Base-by-base conservation (phyloP, 306 rosid species). In the Quercus rubra region DNA sequence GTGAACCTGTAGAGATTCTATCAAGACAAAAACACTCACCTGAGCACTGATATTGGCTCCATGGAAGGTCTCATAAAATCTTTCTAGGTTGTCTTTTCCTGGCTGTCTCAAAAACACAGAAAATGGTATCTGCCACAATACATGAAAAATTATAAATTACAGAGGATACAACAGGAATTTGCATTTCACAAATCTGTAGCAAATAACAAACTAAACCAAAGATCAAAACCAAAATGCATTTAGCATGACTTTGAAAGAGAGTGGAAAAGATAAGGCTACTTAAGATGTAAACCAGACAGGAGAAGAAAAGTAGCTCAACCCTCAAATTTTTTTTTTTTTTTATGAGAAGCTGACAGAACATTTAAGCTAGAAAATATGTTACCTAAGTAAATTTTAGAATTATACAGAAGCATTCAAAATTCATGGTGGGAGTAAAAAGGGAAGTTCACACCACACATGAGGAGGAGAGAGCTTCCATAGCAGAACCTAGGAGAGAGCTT, bases 11-110 rank as follows among this genome's bases (percentile, higher is more conserved):
- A 43, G 70, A 70, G 62, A 78, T 13, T 31, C 71, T 64, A 31
- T 55, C 25, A 52, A 63, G 69, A 27, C 51, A 28, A 63, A 57
- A 83, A 80, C 82, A 55, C 27, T 69, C 78, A 95, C 99, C 99
- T 95, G 99, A 83, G 90, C 86, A 80, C 82, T 91, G 76, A 92
- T 92, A 84, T 92, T 84, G 74, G 91, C 81, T 49, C 99, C 98
- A 85, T 95, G 99, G 87, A 91, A 95, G 54, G 99, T 95, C 88
- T 95, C 98, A 55, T 91, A 90, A 79, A 90, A 85, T 77, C 55
- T 91, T 84, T 88, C 97, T 8, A 80, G 84, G 79, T 84, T 90
- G 58, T 86, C 85, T 58, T 84, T 92, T 28, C 46, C 79, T n/a
- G 83, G 83, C 84, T 90, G 85, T 78, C 84, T 89, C 81, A 95